A percentile compares a stretch with the other conserved stretches of the same genome.
Conservation (phyloP, 108 stramenopile species). For the Cyclotella kingstonii region DNA sequence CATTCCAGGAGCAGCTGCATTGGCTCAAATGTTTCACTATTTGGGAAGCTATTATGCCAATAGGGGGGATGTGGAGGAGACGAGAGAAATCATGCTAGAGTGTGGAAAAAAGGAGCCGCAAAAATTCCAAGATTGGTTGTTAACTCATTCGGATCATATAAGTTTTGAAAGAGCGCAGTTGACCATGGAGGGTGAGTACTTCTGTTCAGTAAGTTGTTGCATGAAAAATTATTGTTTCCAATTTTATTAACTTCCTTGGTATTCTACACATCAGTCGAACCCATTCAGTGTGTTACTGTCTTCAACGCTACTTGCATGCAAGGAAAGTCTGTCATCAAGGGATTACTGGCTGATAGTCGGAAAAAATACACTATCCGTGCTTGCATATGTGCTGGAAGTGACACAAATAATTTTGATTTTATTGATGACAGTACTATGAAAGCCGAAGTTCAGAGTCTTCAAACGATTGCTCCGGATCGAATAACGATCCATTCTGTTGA, state of each 20-base stretch:
- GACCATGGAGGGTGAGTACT: slow-evolving; percentile 38
- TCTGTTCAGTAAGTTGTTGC: not conserved
- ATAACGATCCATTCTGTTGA: slow-evolving; percentile 39
- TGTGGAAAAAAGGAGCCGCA: slow-evolving; percentile 28
- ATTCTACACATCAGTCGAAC: slow-evolving; percentile 17
- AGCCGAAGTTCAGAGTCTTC: slow-evolving; percentile 1
- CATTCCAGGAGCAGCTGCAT: slow-evolving; percentile 41
- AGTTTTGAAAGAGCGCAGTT: slow-evolving; percentile 54
- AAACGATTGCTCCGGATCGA: slow-evolving; percentile 38
- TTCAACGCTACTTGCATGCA: slow-evolving; percentile 56
- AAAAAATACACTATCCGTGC: slow-evolving; percentile 50
- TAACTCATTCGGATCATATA: slow-evolving; percentile 51
- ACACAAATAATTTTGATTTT: slow-evolving; percentile 1
- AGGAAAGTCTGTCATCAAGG: slow-evolving; percentile 53
- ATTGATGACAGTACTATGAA: slow-evolving; percentile 15
- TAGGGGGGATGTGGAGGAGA: slow-evolving; percentile 48
- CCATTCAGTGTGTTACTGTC: slow-evolving; percentile 48
- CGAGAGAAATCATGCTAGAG: slow-evolving; percentile 16
- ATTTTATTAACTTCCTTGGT: no score
- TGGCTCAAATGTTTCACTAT: slow-evolving; percentile 70
- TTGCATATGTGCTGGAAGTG: not conserved
- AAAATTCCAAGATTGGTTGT: slow-evolving; percentile 55
- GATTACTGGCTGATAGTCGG: slow-evolving; percentile 48
- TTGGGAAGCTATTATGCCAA: slow-evolving; percentile 21
- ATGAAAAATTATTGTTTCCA: not conserved